phyloP scores from a whole-genome alignment of 2,329 filamentous ascomycete genomes.

The Pseudopithomyces maydicus region DNA sequence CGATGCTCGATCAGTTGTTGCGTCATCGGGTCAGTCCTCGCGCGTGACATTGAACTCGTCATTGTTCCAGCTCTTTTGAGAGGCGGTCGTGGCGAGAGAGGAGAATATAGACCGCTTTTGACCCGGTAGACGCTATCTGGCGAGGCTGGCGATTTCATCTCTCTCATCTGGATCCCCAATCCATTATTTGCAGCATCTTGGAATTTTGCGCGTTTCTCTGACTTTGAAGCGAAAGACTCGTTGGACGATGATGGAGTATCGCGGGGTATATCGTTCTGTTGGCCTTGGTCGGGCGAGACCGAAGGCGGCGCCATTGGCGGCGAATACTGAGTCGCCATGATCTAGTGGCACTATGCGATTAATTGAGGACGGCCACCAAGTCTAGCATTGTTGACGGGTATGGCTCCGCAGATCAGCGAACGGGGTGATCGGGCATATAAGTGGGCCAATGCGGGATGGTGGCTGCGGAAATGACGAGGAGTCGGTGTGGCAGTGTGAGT shows the following conservation, averaged over 20 bases:
- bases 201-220: slow-evolving; percentile 21
- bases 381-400: slow-evolving; percentile 1
- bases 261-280: slow-evolving; percentile 19
- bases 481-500: slow-evolving; percentile 8
- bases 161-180: slow-evolving; percentile 34
- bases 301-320: slow-evolving; percentile 16
- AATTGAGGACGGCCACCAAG: neutral
- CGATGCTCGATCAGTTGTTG: slow-evolving; percentile 37
- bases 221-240: slow-evolving; percentile 14
- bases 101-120: slow-evolving; percentile 24
- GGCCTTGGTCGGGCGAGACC: slow-evolving; percentile 22
- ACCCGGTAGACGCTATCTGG: slow-evolving; percentile 25
- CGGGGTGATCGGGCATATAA: slow-evolving; percentile 7
- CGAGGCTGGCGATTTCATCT: slow-evolving; percentile 26
- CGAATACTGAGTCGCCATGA: slow-evolving; percentile 4
- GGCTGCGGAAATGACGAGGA: slow-evolving; percentile 5
- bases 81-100: slow-evolving; percentile 17
- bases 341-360: neutral
- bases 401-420: slow-evolving; percentile 1
- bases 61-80: slow-evolving; percentile 27
- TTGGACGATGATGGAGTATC: slow-evolving; percentile 22
- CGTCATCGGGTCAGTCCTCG: slow-evolving; percentile 35
- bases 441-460: neutral
- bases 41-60: slow-evolving; percentile 23
- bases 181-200: slow-evolving; percentile 24